These are phyloP conservation scores for Gautieria morchelliformis DNA, from an alignment of 768 basidiomycete species.

Conservation along the genomic window DNA sequence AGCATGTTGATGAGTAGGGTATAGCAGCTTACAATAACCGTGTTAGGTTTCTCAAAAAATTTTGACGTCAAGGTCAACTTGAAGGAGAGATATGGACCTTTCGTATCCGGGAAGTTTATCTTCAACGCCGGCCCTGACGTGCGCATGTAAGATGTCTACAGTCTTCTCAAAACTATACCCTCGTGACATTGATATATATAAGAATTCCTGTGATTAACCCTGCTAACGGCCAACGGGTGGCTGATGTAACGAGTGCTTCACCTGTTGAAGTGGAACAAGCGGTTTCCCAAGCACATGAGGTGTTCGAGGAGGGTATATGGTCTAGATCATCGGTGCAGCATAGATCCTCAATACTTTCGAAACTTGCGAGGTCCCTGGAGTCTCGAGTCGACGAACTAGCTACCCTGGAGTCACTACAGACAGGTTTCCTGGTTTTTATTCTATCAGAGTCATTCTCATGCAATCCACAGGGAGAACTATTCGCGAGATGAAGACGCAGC, in stretches of 20 bases:
- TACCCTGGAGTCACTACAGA: conserved; percentile 61
- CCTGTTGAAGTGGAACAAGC: conserved; percentile 40
- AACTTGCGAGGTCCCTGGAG: conserved; percentile 55
- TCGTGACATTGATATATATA: not conserved
- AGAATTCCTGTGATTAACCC: conserved; percentile 57
- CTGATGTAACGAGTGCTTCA: conserved; percentile 39
- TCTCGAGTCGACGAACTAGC: conserved; percentile 49
- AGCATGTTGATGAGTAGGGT: no score
- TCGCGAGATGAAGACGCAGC: conserved; percentile 74
- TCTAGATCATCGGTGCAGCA: conserved; percentile 46
- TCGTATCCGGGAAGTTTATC: not conserved
- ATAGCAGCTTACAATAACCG: no score
- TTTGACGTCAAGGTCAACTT: not conserved
- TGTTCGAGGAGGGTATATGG: conserved; percentile 64
- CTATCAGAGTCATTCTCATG: not conserved
- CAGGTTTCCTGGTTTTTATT: conserved; percentile 31
- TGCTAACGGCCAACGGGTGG: conserved; percentile 49
- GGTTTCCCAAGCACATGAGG: conserved; percentile 45
- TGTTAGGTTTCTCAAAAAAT: no score
- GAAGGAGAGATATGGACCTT: not conserved
- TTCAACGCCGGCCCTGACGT: not conserved
- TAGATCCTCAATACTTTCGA: conserved; percentile 57
- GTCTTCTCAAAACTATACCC: not conserved
- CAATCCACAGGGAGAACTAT: conserved; percentile 39
- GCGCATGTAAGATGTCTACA: not conserved